Conservation (phyloP, 176 grass and related monocot genomes). For the Thalia dealbata region DNA sequence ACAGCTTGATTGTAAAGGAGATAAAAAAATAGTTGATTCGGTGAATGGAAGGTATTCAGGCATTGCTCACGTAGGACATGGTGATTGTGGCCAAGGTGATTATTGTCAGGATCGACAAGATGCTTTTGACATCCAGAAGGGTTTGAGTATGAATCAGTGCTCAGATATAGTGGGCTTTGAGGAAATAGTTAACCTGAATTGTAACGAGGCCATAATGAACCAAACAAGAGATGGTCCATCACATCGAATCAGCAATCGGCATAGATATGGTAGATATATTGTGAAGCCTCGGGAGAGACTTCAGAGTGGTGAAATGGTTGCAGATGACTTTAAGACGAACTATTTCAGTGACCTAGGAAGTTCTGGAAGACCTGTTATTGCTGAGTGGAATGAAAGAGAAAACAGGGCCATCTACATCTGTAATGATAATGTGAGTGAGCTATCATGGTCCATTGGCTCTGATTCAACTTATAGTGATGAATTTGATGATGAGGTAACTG, state of each 20-base stretch:
- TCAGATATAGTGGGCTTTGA: not conserved
- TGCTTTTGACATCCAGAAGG: not conserved
- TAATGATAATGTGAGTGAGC: conserved; percentile 2
- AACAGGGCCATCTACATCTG: not conserved
- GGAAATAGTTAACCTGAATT: not conserved
- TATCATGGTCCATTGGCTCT: conserved; percentile 6
- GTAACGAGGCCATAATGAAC: not conserved
- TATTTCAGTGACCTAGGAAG: not conserved
- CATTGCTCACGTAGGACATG: not conserved
- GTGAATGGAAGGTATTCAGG: not conserved
- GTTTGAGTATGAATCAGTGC: not conserved
- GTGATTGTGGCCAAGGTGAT: not conserved
- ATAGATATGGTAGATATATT: not conserved
- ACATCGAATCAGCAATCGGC: not conserved
- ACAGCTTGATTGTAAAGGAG: not conserved
- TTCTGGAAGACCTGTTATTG: not conserved
- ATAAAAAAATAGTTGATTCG: not conserved
- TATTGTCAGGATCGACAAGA: not conserved
- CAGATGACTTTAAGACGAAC: not conserved
- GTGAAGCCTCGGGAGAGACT: not conserved
- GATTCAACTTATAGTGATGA: conserved; percentile 8
- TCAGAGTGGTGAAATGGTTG: not conserved
- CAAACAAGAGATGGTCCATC: not conserved
- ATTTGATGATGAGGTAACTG: not conserved
- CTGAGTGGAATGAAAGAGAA: conserved; percentile 12